Percentiles rank a stretch among this genome's conserved stretches.
Evolutionary conservation across 495 filamentous ascomycete species (phyloP).

Genomic region (Filosporella fistucella): DNA sequence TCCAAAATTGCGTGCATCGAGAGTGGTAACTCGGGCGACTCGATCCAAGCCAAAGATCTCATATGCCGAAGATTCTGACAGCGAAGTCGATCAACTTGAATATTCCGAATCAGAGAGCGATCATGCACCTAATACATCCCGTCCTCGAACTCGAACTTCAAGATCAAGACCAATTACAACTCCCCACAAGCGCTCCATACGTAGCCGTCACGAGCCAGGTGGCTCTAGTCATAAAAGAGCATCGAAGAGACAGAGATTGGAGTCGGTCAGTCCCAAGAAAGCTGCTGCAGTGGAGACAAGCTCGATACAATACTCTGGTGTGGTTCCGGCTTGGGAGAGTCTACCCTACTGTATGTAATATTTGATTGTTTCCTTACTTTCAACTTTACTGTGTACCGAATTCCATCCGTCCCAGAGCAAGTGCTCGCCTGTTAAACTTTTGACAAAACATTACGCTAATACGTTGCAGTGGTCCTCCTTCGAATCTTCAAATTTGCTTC

Average conservation of each 20-base stretch:
- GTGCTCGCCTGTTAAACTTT: too few relatives aligned
- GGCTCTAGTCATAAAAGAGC: background rate
- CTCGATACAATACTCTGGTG: slow-evolving; percentile 2
- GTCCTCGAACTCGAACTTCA: background rate
- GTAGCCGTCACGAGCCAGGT: background rate
- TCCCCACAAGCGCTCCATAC: background rate
- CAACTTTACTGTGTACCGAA: too few relatives aligned
- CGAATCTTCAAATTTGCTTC: slow-evolving; percentile 65
- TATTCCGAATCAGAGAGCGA: slow-evolving; percentile 6
- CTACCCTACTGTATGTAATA: slow-evolving; percentile 71
- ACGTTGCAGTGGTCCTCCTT: too few relatives aligned
- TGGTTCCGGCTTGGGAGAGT: slow-evolving; percentile 61
- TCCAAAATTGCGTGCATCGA: slow-evolving; percentile 5
- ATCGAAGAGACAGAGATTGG: background rate
- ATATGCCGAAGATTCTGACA: slow-evolving; percentile 19
- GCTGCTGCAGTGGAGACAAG: background rate
- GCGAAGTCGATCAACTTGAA: slow-evolving; percentile 1
- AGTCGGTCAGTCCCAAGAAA: slow-evolving; percentile 1
- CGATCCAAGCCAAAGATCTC: slow-evolving; percentile 16
- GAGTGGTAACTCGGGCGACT: slow-evolving; percentile 13
- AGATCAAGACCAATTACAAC: background rate
- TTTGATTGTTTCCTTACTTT: too few relatives aligned
- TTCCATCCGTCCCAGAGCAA: too few relatives aligned
- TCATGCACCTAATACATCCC: background rate
- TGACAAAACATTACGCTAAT: too few relatives aligned